A percentile compares a stretch with the other conserved stretches of the same genome.
Evolutionary conservation across 2,329 filamentous ascomycete genomes (phyloP).

Genomic region (Fonsecaea monophora): DNA sequence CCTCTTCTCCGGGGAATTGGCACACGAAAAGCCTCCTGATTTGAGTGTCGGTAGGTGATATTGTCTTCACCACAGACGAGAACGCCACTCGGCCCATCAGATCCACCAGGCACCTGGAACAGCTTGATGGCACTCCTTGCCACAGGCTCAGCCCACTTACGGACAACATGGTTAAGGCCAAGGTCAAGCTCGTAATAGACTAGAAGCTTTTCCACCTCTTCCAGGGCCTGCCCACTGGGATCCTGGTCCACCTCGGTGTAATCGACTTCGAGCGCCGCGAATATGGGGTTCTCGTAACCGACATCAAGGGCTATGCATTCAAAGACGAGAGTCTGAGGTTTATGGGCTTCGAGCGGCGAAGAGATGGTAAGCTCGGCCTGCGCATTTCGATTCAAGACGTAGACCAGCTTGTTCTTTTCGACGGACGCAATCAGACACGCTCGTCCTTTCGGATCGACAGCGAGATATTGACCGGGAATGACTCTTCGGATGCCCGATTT

Average conservation of each 20-base stretch:
- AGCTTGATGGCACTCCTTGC: slow-evolving; percentile 87
- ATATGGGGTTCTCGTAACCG: slow-evolving; percentile 95
- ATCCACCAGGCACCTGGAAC: slow-evolving; percentile 93
- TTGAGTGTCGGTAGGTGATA: slow-evolving; percentile 96
- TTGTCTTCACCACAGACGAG: slow-evolving; percentile 93
- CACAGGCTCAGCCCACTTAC: slow-evolving; percentile 94
- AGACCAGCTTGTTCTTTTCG: slow-evolving; percentile 99
- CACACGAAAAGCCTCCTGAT: slow-evolving; percentile 86
- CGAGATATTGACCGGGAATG: slow-evolving; percentile 93
- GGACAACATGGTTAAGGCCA: slow-evolving; percentile 93
- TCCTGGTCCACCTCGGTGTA: slow-evolving; percentile 93
- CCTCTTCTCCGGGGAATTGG: slow-evolving; percentile 86
- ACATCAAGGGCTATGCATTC: slow-evolving; percentile 89
- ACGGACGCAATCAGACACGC: slow-evolving; percentile 92
- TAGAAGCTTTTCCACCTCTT: slow-evolving; percentile 84
- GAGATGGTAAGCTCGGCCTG: slow-evolving; percentile 96
- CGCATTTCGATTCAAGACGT: slow-evolving; percentile 93
- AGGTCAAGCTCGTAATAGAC: slow-evolving; percentile 98
- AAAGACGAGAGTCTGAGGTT: slow-evolving; percentile 87
- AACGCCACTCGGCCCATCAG: slow-evolving; percentile 91
- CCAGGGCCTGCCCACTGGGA: slow-evolving; percentile 78
- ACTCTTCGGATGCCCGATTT: slow-evolving; percentile 95
- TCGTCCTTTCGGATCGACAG: slow-evolving; percentile 92
- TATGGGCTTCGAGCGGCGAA: slow-evolving; percentile 94
- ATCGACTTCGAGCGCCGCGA: slow-evolving; percentile 91